These are phyloP conservation scores for Fusarium xylarioides DNA, from an alignment of 2,329 filamentous ascomycete species.

Conservation along the genomic window DNA sequence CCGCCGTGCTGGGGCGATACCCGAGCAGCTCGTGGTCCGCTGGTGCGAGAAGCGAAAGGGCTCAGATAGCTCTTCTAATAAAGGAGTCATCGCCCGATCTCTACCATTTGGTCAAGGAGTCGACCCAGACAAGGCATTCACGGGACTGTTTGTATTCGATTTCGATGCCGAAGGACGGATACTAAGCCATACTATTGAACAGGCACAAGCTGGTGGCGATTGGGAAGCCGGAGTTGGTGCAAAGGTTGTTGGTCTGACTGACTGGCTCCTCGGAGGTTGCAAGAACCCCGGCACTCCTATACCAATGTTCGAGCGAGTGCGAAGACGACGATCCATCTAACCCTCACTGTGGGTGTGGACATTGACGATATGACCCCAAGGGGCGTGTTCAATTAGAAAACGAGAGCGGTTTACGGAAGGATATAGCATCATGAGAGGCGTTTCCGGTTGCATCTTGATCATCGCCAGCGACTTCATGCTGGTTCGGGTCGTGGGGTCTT, in stretches of 20 bases:
- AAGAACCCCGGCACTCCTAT: constrained; percentile 47
- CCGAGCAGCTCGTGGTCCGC: constrained; percentile 56
- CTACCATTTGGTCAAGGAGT: constrained; percentile 47
- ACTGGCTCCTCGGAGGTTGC: constrained; percentile 90
- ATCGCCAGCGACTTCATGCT: constrained; percentile 9
- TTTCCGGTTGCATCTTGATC: constrained; percentile 26
- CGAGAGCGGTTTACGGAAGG: background rate
- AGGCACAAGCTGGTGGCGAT: constrained; percentile 82
- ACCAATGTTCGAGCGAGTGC: constrained; percentile 49
- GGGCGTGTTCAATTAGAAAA: background rate
- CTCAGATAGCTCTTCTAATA: constrained; percentile 21
- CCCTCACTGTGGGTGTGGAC: background rate
- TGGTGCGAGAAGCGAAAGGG: constrained; percentile 89
- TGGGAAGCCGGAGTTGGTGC: constrained; percentile 85
- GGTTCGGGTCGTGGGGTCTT: constrained; percentile 6
- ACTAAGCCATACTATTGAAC: constrained; percentile 90
- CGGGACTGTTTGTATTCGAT: constrained; percentile 92
- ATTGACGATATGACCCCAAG: background rate
- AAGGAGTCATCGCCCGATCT: constrained; percentile 57
- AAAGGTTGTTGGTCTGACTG: constrained; percentile 88
- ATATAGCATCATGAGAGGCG: constrained; percentile 26
- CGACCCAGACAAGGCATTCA: constrained; percentile 79
- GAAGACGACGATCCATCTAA: constrained; percentile 36
- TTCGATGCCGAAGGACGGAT: constrained; percentile 90
- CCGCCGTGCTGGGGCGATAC: constrained; percentile 61